phyloP scores from a whole-genome alignment of 495 filamentous ascomycete species.

The Beverwykella pulmonaria region DNA sequence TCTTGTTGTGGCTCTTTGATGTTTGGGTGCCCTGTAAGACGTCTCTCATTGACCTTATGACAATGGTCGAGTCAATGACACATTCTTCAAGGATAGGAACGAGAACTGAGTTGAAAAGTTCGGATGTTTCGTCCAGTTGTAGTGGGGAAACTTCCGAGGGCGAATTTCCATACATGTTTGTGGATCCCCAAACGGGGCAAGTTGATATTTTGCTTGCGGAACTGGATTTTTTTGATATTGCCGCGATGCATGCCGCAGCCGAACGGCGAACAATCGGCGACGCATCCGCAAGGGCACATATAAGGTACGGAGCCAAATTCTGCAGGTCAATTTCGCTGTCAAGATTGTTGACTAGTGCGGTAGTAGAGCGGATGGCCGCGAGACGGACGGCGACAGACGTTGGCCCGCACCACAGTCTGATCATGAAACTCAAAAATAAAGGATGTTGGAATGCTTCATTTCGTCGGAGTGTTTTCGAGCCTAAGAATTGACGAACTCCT shows the following conservation, averaged over 20 bases:
- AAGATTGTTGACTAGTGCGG: constrained; percentile 51
- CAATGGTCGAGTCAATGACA: constrained; percentile 68
- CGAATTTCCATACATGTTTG: constrained; percentile 57
- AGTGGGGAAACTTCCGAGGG: constrained; percentile 61
- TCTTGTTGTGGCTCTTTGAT: constrained; percentile 16
- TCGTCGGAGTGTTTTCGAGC: constrained; percentile 60
- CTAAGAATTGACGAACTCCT: constrained; percentile 60
- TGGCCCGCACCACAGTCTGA: constrained; percentile 70
- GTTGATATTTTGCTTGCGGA: not conserved
- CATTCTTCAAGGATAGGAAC: constrained; percentile 79
- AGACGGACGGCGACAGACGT: constrained; percentile 67
- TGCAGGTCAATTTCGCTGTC: constrained; percentile 49
- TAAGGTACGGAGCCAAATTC: constrained; percentile 65
- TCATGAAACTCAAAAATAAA: constrained; percentile 75
- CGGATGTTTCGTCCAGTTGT: constrained; percentile 56
- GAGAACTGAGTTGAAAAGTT: constrained; percentile 65
- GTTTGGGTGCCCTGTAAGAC: constrained; percentile 54
- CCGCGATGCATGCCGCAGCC: constrained; percentile 64
- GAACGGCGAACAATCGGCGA: constrained; percentile 73
- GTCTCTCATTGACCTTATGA: constrained; percentile 61
- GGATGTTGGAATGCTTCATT: constrained; percentile 58
- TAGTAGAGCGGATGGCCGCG: constrained; percentile 66
- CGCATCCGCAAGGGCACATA: constrained; percentile 72
- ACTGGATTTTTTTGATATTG: constrained; percentile 41
- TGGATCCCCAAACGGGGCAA: constrained; percentile 15